phyloP scores from a whole-genome alignment of 2,329 filamentous ascomycete genomes.

The Epichloe baconii region DNA sequence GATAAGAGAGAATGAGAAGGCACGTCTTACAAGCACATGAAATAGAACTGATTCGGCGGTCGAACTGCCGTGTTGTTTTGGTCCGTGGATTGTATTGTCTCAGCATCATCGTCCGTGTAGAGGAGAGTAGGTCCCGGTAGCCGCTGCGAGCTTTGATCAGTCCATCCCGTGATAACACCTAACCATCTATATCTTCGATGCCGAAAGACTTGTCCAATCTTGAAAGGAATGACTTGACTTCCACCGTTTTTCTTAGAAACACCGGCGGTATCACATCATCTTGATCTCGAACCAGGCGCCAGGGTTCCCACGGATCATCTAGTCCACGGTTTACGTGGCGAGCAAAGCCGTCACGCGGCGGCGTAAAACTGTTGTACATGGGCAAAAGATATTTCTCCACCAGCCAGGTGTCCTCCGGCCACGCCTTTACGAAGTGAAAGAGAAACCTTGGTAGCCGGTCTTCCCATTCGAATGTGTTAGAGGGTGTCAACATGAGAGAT shows the following conservation, averaged over 20 bases:
- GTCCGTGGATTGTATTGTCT: slow-evolving; percentile 13
- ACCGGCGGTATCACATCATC: slow-evolving; percentile 28
- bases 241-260: slow-evolving; percentile 17
- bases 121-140: slow-evolving; percentile 13
- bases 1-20: neutral
- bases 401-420: slow-evolving; percentile 56
- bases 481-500: slow-evolving; percentile 40
- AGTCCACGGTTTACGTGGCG: slow-evolving; percentile 14
- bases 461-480: slow-evolving; percentile 38
- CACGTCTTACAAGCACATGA: slow-evolving; percentile 62
- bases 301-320: slow-evolving; percentile 18
- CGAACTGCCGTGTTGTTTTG: slow-evolving; percentile 8
- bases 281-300: slow-evolving; percentile 26
- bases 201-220: slow-evolving; percentile 70
- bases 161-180: slow-evolving; percentile 84
- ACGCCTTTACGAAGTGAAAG: slow-evolving; percentile 28
- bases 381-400: slow-evolving; percentile 54
- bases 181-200: slow-evolving; percentile 71
- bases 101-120: slow-evolving; percentile 14
- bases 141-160: slow-evolving; percentile 29
- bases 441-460: slow-evolving; percentile 50
- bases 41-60: slow-evolving; percentile 46
- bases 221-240: slow-evolving; percentile 31
- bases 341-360: slow-evolving; percentile 14
- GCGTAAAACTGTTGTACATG: slow-evolving; percentile 36